Evolutionary conservation across 176 grass and related monocot species (phyloP).

Genomic region (Dendrocalamus sinicus): DNA sequence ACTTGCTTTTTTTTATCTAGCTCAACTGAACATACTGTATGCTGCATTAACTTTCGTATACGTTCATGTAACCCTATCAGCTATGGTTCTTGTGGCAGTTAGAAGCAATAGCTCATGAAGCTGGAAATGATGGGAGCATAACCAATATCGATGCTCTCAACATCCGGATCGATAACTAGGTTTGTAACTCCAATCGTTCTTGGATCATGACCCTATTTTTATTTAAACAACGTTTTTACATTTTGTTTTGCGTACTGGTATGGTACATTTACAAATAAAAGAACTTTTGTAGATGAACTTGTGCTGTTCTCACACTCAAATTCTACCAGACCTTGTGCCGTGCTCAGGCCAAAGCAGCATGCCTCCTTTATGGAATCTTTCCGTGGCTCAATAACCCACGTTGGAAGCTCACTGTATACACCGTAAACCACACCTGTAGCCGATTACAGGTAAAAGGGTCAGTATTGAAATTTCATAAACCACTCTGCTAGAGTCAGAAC

Average conservation of each 20-base stretch:
- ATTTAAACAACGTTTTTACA: background rate
- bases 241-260: background rate
- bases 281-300: background rate
- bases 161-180: conserved; percentile 76
- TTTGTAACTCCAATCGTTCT: conserved; percentile 29
- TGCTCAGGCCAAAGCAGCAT: too few relatives aligned
- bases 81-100: conserved; percentile 58
- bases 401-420: too few relatives aligned
- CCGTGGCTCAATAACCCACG: too few relatives aligned
- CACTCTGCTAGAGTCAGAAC: too few relatives aligned
- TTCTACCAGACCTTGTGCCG: too few relatives aligned
- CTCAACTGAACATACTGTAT: background rate
- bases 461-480: too few relatives aligned
- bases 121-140: conserved; percentile 68
- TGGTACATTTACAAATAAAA: background rate
- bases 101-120: conserved; percentile 74
- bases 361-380: too few relatives aligned
- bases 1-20: too few relatives aligned
- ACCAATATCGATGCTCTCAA: conserved; percentile 70
- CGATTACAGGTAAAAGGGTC: too few relatives aligned
- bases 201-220: background rate
- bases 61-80: conserved; percentile 10
- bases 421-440: too few relatives aligned
- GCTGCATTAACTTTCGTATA: conserved; percentile 2
- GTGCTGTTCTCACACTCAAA: too few relatives aligned